Evolutionary conservation across 2,329 filamentous ascomycete species (phyloP).

Genomic region (Fusarium anthophilum): DNA sequence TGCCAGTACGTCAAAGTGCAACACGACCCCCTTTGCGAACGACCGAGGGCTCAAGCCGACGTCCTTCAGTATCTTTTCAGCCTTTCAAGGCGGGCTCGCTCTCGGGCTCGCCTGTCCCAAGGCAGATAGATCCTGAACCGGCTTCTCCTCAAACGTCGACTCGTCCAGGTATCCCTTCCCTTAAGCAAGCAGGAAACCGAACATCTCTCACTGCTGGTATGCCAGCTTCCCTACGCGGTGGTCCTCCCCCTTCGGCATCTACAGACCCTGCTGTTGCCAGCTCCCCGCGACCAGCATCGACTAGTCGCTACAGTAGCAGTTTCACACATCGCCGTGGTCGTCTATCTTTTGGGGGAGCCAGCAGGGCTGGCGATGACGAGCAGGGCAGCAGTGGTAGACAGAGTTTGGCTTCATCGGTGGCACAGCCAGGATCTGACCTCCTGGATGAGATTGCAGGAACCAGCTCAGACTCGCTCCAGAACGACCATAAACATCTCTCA

Average conservation of each 20-base stretch:
- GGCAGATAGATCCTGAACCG: constrained; percentile 61
- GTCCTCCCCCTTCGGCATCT: constrained; percentile 64
- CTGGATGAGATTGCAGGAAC: constrained; percentile 75
- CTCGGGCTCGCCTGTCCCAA: constrained; percentile 81
- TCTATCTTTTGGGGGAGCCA: constrained; percentile 78
- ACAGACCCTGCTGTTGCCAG: constrained; percentile 74
- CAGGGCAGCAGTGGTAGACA: constrained; percentile 83
- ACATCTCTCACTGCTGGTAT: constrained; percentile 80
- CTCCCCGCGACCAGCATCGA: constrained; percentile 80
- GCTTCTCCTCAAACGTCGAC: constrained; percentile 64
- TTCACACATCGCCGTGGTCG: constrained; percentile 87
- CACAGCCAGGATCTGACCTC: constrained; percentile 80
- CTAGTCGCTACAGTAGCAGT: constrained; percentile 91
- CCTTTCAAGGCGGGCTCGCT: constrained; percentile 96
- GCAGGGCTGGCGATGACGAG: constrained; percentile 74
- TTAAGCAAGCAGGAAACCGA: constrained; percentile 69
- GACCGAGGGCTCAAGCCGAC: constrained; percentile 68
- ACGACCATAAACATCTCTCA: constrained; percentile 91
- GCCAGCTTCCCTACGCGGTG: constrained; percentile 75
- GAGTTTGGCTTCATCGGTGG: constrained; percentile 74
- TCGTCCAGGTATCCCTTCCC: constrained; percentile 57
- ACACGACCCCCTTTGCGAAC: constrained; percentile 52
- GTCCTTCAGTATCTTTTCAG: constrained; percentile 89
- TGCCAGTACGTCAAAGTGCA: constrained; percentile 57
- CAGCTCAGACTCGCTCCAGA: constrained; percentile 72